phyloP scores from a whole-genome alignment of 163 green algal genomes.

The Picocystis sp. region DNA sequence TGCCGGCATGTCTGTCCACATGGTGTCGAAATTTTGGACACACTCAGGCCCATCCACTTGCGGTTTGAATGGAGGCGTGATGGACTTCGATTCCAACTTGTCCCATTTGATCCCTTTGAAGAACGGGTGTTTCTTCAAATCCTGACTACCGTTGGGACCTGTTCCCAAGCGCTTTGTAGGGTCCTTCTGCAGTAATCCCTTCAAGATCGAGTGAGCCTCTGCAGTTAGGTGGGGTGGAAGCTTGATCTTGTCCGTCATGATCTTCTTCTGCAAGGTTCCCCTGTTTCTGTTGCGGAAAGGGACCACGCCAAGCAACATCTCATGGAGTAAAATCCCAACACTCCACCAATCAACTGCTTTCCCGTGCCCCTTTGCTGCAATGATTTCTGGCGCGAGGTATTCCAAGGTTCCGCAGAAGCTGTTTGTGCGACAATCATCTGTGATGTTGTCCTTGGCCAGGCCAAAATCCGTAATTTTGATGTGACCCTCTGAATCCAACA shows the following conservation, averaged over 20 bases:
- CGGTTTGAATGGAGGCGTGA: constrained; percentile 30
- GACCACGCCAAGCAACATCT: constrained; percentile 82
- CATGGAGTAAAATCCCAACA: constrained; percentile 76
- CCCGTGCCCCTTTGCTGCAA: constrained; percentile 31
- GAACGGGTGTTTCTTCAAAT: constrained; percentile 64
- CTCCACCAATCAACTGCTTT: constrained; percentile 94
- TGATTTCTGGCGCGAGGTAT: constrained; percentile 87
- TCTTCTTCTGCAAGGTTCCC: constrained; percentile 63
- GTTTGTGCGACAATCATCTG: constrained; percentile 50
- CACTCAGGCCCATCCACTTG: constrained; percentile 10
- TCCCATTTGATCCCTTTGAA: constrained; percentile 76
- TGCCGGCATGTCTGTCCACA: constrained; percentile 21
- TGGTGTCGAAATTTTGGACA: constrained; percentile 28
- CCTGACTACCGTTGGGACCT: constrained; percentile 36
- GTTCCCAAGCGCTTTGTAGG: constrained; percentile 51
- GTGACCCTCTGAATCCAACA: constrained; percentile 71
- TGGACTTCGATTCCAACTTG: constrained; percentile 45
- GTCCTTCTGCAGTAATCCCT: constrained; percentile 58
- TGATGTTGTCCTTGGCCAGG: constrained; percentile 69
- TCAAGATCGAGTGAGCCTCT: constrained; percentile 42
- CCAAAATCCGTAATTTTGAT: constrained; percentile 92
- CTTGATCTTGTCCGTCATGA: constrained; percentile 61
- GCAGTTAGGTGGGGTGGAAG: constrained; percentile 50
- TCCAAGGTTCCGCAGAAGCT: constrained; percentile 93
- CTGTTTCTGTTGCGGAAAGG: constrained; percentile 7